These are phyloP conservation scores for Cercis canadensis DNA, from an alignment of 306 rosid species.

Conservation along the genomic window DNA sequence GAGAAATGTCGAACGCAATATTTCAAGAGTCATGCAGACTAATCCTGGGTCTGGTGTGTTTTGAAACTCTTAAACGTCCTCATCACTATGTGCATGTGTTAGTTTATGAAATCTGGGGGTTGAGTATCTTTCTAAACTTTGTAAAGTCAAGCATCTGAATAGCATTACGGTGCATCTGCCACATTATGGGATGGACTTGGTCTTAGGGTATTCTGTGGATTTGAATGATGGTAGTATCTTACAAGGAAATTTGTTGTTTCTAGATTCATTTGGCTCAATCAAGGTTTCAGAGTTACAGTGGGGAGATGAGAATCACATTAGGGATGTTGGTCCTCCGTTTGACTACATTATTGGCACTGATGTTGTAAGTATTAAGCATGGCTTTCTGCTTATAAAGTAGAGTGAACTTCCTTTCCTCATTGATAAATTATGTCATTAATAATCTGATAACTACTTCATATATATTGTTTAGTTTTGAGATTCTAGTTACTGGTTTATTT, in stretches of 20 bases:
- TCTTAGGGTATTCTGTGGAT: conserved; percentile 16
- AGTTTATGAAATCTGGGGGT: not conserved
- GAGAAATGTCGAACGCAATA: conserved; percentile 89
- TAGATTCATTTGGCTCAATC: conserved; percentile 85
- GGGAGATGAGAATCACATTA: conserved; percentile 83
- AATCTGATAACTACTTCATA: no score
- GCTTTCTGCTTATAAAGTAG: conserved; percentile 28
- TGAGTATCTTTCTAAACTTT: no score
- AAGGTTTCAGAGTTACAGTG: conserved; percentile 81
- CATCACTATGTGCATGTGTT: conserved; percentile 16
- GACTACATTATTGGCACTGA: conserved; percentile 93
- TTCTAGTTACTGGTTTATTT: no score
- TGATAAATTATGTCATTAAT: not conserved
- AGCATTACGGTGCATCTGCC: no score
- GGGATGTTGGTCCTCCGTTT: conserved; percentile 87
- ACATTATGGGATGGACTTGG: no score
- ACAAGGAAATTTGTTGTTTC: conserved; percentile 43
- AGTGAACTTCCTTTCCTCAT: conserved; percentile 4
- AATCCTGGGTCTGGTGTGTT: conserved; percentile 63
- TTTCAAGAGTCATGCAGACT: conserved; percentile 76
- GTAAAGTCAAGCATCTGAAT: no score
- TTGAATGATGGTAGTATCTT: conserved; percentile 28
- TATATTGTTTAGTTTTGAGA: no score
- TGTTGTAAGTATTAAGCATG: conserved; percentile 61
- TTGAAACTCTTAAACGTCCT: conserved; percentile 15